Evolutionary conservation across 2,329 filamentous ascomycete species (phyloP).

Genomic region (Ascochyta rabiei): DNA sequence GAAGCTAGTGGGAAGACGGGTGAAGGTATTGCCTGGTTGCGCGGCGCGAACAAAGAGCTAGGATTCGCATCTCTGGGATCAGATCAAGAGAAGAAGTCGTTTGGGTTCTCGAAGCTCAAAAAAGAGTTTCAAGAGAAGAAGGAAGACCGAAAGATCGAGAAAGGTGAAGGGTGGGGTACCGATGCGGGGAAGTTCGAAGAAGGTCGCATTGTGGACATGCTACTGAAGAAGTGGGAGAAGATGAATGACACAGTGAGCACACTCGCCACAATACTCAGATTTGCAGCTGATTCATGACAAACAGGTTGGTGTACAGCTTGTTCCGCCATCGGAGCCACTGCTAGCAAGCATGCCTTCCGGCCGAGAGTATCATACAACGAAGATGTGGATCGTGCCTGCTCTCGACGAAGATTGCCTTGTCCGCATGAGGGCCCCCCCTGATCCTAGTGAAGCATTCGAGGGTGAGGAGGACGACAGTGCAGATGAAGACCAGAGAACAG

Average conservation of each 20-base stretch:
- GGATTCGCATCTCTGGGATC: slow-evolving; percentile 60
- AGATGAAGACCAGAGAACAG: slow-evolving; percentile 42
- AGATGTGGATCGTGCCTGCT: slow-evolving; percentile 68
- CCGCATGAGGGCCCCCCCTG: slow-evolving; percentile 63
- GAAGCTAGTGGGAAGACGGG: slow-evolving; percentile 83
- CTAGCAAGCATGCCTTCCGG: slow-evolving; percentile 84
- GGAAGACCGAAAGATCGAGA: slow-evolving; percentile 81
- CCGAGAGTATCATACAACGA: slow-evolving; percentile 79
- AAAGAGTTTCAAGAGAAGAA: slow-evolving; percentile 77
- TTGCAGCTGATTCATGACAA: slow-evolving; percentile 5
- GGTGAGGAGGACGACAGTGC: slow-evolving; percentile 46
- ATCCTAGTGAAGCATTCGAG: slow-evolving; percentile 52
- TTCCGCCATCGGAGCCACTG: slow-evolving; percentile 74
- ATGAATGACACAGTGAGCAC: slow-evolving; percentile 84
- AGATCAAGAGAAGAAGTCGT: slow-evolving; percentile 55
- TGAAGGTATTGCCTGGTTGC: slow-evolving; percentile 84
- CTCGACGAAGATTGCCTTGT: slow-evolving; percentile 69
- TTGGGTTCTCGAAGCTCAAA: slow-evolving; percentile 68
- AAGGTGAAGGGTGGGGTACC: slow-evolving; percentile 73
- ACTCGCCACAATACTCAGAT: background rate
- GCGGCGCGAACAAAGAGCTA: slow-evolving; percentile 76
- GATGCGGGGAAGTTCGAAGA: slow-evolving; percentile 89
- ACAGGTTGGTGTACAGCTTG: slow-evolving; percentile 77
- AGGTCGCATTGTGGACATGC: slow-evolving; percentile 80
- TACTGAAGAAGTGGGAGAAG: slow-evolving; percentile 88